Evolutionary conservation across 345 rosid species (phyloP).

Genomic region (Rhodomyrtus tomentosa): DNA sequence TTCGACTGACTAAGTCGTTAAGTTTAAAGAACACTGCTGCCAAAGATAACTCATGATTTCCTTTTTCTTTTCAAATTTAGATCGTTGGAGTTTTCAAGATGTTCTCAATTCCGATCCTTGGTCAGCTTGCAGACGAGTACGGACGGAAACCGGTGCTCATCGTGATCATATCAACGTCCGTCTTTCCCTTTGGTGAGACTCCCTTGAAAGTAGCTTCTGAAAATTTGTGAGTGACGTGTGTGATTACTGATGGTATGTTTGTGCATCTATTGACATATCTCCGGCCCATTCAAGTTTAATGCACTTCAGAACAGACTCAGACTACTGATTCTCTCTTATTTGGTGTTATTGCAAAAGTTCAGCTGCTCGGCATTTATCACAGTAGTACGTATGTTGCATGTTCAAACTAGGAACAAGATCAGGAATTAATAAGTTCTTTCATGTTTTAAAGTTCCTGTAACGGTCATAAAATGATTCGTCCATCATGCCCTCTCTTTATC

Average conservation of each 20-base stretch:
- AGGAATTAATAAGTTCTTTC: background rate
- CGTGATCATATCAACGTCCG: slow-evolving; percentile 26
- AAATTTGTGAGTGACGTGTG: background rate
- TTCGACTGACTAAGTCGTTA: background rate
- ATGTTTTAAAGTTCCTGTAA: background rate
- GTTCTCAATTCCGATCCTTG: slow-evolving; percentile 37
- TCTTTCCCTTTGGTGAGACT: slow-evolving; percentile 35
- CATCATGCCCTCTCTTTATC: background rate
- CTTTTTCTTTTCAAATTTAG: slow-evolving; percentile 4
- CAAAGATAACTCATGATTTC: background rate
- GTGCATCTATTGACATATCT: background rate
- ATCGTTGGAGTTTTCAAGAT: slow-evolving; percentile 51
- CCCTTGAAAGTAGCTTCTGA: background rate
- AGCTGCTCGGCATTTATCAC: background rate
- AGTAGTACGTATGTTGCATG: background rate
- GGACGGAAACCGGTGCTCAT: slow-evolving; percentile 45
- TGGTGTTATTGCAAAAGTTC: background rate
- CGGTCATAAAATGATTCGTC: background rate
- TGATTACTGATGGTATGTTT: background rate
- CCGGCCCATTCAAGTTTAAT: background rate
- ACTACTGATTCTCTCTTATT: background rate
- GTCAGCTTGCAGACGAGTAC: slow-evolving; percentile 51
- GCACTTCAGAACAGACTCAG: background rate
- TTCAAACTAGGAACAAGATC: background rate
- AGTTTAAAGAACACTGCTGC: background rate